These are phyloP conservation scores for Ustilago lituana DNA, from an alignment of 1,284 basidiomycete genomes.

Conservation along the genomic window DNA sequence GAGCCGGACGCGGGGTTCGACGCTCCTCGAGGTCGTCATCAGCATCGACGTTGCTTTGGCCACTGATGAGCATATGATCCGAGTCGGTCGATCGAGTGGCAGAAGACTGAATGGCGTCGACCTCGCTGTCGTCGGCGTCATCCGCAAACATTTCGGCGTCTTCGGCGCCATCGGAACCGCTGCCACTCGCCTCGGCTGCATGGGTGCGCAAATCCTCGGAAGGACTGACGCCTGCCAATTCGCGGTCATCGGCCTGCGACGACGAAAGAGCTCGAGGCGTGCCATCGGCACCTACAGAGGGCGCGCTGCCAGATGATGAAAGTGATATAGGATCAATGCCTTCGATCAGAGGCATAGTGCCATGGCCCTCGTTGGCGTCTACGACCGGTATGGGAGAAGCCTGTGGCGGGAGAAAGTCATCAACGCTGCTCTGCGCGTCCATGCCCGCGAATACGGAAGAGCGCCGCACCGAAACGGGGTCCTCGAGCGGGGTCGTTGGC, in stretches of 20 bases:
- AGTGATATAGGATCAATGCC: slow-evolving; percentile 40
- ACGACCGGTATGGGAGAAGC: slow-evolving; percentile 38
- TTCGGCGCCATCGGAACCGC: slow-evolving; percentile 62
- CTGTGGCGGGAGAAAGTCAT: slow-evolving; percentile 35
- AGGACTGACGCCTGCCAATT: slow-evolving; percentile 40
- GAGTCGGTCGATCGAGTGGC: slow-evolving; percentile 24
- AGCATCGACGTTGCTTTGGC: slow-evolving; percentile 1
- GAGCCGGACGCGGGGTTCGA: slow-evolving; percentile 49
- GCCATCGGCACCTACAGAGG: slow-evolving; percentile 27
- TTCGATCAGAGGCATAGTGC: slow-evolving; percentile 39
- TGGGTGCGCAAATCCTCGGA: slow-evolving; percentile 48
- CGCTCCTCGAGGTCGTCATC: slow-evolving; percentile 50
- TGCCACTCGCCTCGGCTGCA: slow-evolving; percentile 51
- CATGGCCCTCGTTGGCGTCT: slow-evolving; percentile 15
- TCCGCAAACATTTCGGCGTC: slow-evolving; percentile 63
- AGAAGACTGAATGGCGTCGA: slow-evolving; percentile 24
- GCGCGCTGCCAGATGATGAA: slow-evolving; percentile 14
- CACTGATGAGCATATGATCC: slow-evolving; percentile 11
- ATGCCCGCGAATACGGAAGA: slow-evolving; percentile 39
- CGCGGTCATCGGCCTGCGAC: slow-evolving; percentile 2
- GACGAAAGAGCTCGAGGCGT: slow-evolving; percentile 36
- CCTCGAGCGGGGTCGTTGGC: slow-evolving; percentile 48
- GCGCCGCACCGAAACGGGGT: slow-evolving; percentile 28
- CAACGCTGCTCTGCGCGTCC: slow-evolving; percentile 37
- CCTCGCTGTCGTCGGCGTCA: slow-evolving; percentile 51